phyloP scores from a whole-genome alignment of 768 basidiomycete genomes.

The Leccinum disarticulatum region DNA sequence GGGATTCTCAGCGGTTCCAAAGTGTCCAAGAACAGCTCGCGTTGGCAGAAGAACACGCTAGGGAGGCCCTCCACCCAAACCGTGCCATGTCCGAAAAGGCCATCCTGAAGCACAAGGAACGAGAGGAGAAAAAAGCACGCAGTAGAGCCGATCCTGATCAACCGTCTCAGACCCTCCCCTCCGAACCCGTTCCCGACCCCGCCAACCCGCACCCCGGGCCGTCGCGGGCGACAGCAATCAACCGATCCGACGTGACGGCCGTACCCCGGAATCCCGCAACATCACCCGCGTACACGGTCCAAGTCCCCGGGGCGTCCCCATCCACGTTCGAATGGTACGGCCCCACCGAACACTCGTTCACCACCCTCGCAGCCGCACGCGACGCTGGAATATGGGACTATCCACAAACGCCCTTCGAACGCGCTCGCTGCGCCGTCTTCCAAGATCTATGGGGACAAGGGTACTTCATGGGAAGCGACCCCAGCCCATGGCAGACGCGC shows the following conservation, averaged over 20 bases:
- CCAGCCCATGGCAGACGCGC: not conserved
- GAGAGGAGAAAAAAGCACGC: too few relatives aligned
- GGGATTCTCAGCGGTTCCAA: conserved; percentile 52
- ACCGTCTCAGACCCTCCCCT: not conserved
- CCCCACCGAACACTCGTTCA: conserved; percentile 42
- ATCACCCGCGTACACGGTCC: conserved; percentile 46
- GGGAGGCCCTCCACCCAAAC: conserved; percentile 38
- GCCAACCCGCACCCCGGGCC: conserved; percentile 3
- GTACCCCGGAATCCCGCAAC: conserved; percentile 14
- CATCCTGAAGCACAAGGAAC: conserved; percentile 66
- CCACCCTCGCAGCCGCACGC: conserved; percentile 59
- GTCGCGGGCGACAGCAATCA: not conserved
- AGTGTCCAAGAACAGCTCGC: conserved; percentile 49
- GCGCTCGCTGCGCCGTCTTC: conserved; percentile 79
- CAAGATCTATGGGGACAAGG: conserved; percentile 79
- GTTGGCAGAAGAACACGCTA: conserved; percentile 48
- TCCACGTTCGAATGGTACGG: conserved; percentile 68
- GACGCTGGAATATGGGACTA: conserved; percentile 76
- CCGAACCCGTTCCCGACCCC: not conserved
- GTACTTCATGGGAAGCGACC: conserved; percentile 73
- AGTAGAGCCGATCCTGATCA: conserved; percentile 10
- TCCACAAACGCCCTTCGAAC: conserved; percentile 61
- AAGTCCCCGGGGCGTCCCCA: conserved; percentile 62
- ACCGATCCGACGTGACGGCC: not conserved
- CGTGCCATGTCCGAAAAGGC: conserved; percentile 63